A percentile compares a stretch with the other conserved stretches of the same genome.
These are phyloP conservation scores for Macrophomina pseudophaseolina DNA, from an alignment of 2,329 filamentous ascomycete species.

Conservation along the genomic window DNA sequence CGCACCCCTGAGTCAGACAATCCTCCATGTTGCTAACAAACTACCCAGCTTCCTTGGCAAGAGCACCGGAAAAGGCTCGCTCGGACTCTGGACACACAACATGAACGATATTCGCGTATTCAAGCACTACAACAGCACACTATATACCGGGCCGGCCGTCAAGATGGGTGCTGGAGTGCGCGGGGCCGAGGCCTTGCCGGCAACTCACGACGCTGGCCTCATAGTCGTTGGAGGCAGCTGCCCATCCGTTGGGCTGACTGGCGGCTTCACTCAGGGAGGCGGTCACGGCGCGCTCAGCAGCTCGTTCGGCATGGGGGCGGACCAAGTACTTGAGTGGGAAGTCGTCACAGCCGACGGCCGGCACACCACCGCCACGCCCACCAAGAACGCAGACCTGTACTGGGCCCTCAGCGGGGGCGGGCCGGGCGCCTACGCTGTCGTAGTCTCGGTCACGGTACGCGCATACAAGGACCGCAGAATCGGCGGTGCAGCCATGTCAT, in stretches of 20 bases:
- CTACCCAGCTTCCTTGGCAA: conserved; percentile 34
- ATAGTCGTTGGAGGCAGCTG: conserved; percentile 38
- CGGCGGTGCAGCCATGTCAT: conserved; percentile 34
- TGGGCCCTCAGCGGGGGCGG: conserved; percentile 44
- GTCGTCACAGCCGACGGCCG: conserved; percentile 40
- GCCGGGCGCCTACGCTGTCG: conserved; percentile 40
- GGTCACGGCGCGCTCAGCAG: conserved; percentile 33
- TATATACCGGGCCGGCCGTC: conserved; percentile 37
- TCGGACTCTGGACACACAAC: conserved; percentile 44
- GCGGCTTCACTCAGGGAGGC: conserved; percentile 41
- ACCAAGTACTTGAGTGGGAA: conserved; percentile 37
- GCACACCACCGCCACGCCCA: conserved; percentile 35
- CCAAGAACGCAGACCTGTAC: conserved; percentile 40
- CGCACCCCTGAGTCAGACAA: conserved; percentile 26
- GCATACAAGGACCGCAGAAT: conserved; percentile 32
- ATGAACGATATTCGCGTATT: conserved; percentile 41
- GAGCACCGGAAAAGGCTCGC: conserved; percentile 39
- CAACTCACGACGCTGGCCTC: conserved; percentile 31
- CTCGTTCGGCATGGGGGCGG: conserved; percentile 36
- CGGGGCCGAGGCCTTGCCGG: conserved; percentile 37
- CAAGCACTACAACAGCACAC: conserved; percentile 33
- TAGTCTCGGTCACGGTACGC: conserved; percentile 38
- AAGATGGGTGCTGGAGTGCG: conserved; percentile 40
- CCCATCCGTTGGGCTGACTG: conserved; percentile 39
- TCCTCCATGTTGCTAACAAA: conserved; percentile 21